Percentiles rank a stretch among this genome's conserved stretches.
Evolutionary conservation across 148 eudicot species (phyloP).

Genomic region (Drosera capensis): DNA sequence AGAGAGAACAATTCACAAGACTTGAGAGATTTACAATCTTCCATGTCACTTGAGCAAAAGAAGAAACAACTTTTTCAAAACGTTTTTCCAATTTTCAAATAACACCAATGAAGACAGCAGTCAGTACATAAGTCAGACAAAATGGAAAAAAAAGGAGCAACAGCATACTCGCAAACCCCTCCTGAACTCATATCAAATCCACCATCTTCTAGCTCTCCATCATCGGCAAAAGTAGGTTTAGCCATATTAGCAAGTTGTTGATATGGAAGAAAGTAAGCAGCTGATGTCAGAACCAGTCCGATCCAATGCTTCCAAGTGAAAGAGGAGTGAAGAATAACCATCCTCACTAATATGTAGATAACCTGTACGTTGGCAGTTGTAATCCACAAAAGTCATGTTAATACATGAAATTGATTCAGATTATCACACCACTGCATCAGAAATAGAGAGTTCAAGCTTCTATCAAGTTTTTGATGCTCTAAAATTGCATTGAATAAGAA

Average conservation of each 20-base stretch:
- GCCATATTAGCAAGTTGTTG: conserved; percentile 78
- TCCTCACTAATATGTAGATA: conserved; percentile 50
- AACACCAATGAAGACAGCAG: neutral
- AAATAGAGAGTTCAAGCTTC: too few species aligned
- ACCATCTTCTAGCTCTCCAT: conserved; percentile 79
- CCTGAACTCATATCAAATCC: conserved; percentile 87
- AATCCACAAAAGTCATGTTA: conserved; percentile 3
- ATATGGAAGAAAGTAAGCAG: conserved; percentile 58
- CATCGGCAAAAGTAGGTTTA: conserved; percentile 41
- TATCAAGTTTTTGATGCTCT: too few species aligned
- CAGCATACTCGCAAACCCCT: conserved; percentile 77
- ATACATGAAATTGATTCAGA: neutral
- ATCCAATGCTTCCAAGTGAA: conserved; percentile 67
- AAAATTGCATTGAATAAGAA: too few species aligned
- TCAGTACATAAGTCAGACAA: neutral
- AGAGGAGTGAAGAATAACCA: conserved; percentile 47
- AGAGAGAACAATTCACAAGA: too few species aligned
- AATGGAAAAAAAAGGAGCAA: neutral
- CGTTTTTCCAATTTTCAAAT: neutral
- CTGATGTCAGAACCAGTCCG: conserved; percentile 54
- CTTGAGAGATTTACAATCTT: neutral
- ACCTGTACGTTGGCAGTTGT: conserved; percentile 26
- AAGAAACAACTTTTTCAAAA: neutral
- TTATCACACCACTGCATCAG: too few species aligned
- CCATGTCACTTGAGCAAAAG: neutral